Conservation (phyloP, 1,139 yeast species). For the Keqinozyma sinolaborantium region DNA sequence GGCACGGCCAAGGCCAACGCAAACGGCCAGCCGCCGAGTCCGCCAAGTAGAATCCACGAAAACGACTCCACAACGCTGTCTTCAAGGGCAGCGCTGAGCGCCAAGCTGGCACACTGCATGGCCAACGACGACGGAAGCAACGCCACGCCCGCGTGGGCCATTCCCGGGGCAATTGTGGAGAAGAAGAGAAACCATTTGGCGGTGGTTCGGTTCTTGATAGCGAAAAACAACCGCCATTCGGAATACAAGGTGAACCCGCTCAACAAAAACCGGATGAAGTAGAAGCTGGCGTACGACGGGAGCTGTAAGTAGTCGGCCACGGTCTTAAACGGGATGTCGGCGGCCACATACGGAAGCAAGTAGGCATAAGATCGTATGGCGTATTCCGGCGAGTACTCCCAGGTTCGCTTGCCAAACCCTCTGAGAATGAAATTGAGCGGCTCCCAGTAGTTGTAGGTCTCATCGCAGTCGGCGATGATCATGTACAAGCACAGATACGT, state of each 20-base stretch:
- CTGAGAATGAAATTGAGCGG: conserved; percentile 78
- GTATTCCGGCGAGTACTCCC: conserved; percentile 93
- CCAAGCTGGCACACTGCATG: conserved; percentile 62
- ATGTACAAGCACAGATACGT: conserved; percentile 49
- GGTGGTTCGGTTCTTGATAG: conserved; percentile 33
- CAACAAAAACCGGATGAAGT: conserved; percentile 47
- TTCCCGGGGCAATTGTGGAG: conserved; percentile 53
- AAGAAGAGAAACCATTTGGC: conserved; percentile 59
- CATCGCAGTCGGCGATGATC: conserved; percentile 84
- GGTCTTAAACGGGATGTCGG: conserved; percentile 31
- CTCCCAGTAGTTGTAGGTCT: conserved; percentile 88
- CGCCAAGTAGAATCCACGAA: conserved; percentile 58
- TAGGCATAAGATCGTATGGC: conserved; percentile 88
- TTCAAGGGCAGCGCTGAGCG: conserved; percentile 23
- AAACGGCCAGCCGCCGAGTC: conserved; percentile 91
- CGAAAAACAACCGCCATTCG: conserved; percentile 48
- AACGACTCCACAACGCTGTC: conserved; percentile 31
- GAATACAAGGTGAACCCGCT: conserved; percentile 51
- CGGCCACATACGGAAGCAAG: conserved; percentile 39
- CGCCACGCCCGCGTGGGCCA: conserved; percentile 84
- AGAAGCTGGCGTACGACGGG: conserved; percentile 43
- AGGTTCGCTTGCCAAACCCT: conserved; percentile 88
- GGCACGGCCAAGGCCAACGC: conserved; percentile 66
- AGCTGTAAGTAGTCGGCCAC: conserved; percentile 8
- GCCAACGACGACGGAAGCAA: conserved; percentile 85